phyloP scores from a whole-genome alignment of 768 basidiomycete genomes.

The Asterophora lycoperdoides region DNA sequence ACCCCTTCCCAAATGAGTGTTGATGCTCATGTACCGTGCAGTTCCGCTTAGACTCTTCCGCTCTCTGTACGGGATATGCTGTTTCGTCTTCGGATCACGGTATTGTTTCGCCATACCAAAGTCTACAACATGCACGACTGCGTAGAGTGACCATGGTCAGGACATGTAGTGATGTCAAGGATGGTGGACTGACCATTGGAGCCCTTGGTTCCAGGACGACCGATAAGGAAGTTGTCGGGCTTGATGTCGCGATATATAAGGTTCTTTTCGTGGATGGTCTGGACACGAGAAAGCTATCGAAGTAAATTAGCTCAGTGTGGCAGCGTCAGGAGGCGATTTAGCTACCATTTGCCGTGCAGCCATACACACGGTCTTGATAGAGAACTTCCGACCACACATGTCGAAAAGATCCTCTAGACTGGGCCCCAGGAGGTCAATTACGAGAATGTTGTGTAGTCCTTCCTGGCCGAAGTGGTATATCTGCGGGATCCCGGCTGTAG shows the following conservation, averaged over 20 bases:
- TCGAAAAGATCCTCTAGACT: constrained; percentile 98
- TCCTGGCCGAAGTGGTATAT: constrained; percentile 99
- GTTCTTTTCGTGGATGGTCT: constrained; percentile 99
- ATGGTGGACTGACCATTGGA: constrained; percentile 60
- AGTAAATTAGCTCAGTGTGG: constrained; percentile 7
- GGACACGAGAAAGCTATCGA: constrained; percentile 82
- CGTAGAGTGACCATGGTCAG: constrained; percentile 7
- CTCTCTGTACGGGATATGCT: constrained; percentile 98
- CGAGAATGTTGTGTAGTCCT: constrained; percentile 95
- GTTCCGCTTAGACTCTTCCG: constrained; percentile 96
- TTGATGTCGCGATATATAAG: constrained; percentile 99
- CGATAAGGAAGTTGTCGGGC: constrained; percentile 98
- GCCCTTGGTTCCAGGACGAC: constrained; percentile 87
- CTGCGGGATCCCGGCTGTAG: constrained; percentile 90
- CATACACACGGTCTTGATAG: constrained; percentile 98
- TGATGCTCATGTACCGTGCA: constrained; percentile 99
- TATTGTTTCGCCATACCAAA: constrained; percentile 99
- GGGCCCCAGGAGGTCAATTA: constrained; percentile 96
- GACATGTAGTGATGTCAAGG: constrained; percentile 3
- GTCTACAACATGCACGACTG: constrained; percentile 92
- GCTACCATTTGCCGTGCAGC: constrained; percentile 94
- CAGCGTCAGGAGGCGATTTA: constrained; percentile 3
- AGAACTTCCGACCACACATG: constrained; percentile 98
- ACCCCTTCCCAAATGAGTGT: constrained; percentile 98
- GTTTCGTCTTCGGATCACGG: constrained; percentile 97